A percentile compares a stretch with the other conserved stretches of the same genome.
phyloP scores from a whole-genome alignment of 108 stramenopile genomes.

The Discostella stelligeroides region DNA sequence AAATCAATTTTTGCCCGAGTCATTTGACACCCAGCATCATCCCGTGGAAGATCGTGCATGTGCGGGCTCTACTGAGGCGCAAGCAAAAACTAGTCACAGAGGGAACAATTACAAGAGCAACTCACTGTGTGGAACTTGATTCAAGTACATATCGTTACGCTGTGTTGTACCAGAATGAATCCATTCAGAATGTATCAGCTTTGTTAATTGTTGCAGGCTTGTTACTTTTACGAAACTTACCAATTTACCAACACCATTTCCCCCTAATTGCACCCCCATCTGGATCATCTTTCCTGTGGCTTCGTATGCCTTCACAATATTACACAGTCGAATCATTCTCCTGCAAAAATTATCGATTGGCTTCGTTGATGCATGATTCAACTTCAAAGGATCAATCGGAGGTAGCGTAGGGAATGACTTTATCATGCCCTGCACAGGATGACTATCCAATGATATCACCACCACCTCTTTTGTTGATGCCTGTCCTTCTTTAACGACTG shows the following conservation, averaged over 20 bases:
- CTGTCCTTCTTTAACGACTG: conserved; percentile 41
- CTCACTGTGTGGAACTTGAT: conserved; percentile 86
- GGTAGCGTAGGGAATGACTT: conserved; percentile 40
- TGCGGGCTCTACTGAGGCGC: conserved; percentile 50
- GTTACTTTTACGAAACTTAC: conserved; percentile 16
- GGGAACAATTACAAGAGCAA: not conserved
- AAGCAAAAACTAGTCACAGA: not conserved
- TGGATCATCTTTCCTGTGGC: conserved; percentile 85
- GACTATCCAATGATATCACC: conserved; percentile 36
- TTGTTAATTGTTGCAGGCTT: too few relatives aligned
- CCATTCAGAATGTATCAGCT: too few relatives aligned
- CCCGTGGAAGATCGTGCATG: conserved; percentile 19
- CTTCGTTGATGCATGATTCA: conserved; percentile 29
- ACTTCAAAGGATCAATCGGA: conserved; percentile 40
- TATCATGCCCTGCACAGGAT: conserved; percentile 38
- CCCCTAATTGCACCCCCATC: conserved; percentile 77
- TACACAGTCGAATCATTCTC: conserved; percentile 69
- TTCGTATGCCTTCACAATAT: conserved; percentile 63
- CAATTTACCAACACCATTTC: conserved; percentile 54
- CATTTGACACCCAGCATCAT: conserved; percentile 33
- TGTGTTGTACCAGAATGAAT: too few relatives aligned
- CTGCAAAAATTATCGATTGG: conserved; percentile 77
- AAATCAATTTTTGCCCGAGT: conserved; percentile 22
- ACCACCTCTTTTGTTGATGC: conserved; percentile 34
- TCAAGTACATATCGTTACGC: conserved; percentile 76